Evolutionary conservation across 208 protist species (phyloP).

Genomic region (Plasmodiophora brassicae): DNA sequence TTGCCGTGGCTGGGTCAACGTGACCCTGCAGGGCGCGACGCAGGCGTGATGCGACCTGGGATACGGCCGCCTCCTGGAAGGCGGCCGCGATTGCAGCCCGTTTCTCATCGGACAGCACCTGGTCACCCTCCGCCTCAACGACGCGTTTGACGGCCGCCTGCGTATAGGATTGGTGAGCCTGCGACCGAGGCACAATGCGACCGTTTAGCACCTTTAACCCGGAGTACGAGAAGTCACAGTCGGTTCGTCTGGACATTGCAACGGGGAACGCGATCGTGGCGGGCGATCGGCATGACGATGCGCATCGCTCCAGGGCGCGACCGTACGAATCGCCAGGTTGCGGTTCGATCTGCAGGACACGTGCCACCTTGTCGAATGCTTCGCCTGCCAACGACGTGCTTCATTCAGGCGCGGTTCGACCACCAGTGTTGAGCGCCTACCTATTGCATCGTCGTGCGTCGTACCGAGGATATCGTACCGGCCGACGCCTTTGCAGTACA

Average conservation of each 20-base stretch:
- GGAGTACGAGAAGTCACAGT: conserved; percentile 14
- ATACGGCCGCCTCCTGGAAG: background rate
- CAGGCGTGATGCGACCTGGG: background rate
- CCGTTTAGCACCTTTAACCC: background rate
- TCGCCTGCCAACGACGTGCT: background rate
- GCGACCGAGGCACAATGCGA: background rate
- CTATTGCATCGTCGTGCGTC: background rate
- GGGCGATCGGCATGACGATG: background rate
- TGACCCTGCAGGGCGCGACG: background rate
- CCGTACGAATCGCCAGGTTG: background rate
- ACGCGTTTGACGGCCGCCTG: background rate
- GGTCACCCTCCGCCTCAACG: background rate
- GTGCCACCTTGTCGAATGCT: background rate
- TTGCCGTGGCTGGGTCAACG: background rate
- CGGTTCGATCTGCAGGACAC: background rate
- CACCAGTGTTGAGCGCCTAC: background rate
- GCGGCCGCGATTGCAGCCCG: background rate
- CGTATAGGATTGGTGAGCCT: background rate
- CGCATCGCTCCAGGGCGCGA: background rate
- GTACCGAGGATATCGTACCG: background rate
- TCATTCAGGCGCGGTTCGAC: background rate
- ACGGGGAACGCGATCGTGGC: background rate
- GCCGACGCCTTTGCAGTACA: background rate
- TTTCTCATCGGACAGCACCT: background rate
- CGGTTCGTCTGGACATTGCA: background rate